phyloP scores from a whole-genome alignment of 2,329 filamentous ascomycete genomes.

The Orbilia blumenaviensis region DNA sequence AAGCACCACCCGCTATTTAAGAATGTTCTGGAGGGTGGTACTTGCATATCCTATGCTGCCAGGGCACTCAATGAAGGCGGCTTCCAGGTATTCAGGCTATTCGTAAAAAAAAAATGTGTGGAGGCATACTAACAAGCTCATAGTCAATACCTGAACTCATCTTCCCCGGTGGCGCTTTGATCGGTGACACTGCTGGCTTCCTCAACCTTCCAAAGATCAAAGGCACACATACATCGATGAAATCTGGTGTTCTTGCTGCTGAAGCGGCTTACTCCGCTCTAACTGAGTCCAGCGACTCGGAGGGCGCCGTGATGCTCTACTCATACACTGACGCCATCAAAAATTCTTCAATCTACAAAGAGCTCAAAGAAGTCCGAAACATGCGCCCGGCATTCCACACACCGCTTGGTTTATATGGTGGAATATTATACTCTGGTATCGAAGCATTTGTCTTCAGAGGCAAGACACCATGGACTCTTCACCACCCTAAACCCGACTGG shows the following conservation, averaged over 20 bases:
- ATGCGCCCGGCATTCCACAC: conserved; percentile 95
- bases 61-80: conserved; percentile 92
- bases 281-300: conserved; percentile 61
- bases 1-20: conserved; percentile 96
- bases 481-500: conserved; percentile 80
- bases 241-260: conserved; percentile 93
- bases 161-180: conserved; percentile 93
- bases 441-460: conserved; percentile 90
- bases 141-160: conserved; percentile 90
- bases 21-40: conserved; percentile 88
- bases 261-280: conserved; percentile 87
- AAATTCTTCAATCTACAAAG: conserved; percentile 88
- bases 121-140: too few relatives aligned
- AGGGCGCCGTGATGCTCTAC: conserved; percentile 80
- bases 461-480: conserved; percentile 88
- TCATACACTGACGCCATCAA: conserved; percentile 92
- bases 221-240: conserved; percentile 97
- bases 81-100: conserved; percentile 81
- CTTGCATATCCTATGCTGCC: conserved; percentile 96
- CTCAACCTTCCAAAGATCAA: conserved; percentile 99
- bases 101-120: too few relatives aligned
- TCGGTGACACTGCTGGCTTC: conserved; percentile 95
- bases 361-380: conserved; percentile 93
- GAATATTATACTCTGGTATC: conserved; percentile 89
- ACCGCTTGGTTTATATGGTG: conserved; percentile 86